phyloP scores from a whole-genome alignment of 441 rosid species.

The Gossypium trilobum region DNA sequence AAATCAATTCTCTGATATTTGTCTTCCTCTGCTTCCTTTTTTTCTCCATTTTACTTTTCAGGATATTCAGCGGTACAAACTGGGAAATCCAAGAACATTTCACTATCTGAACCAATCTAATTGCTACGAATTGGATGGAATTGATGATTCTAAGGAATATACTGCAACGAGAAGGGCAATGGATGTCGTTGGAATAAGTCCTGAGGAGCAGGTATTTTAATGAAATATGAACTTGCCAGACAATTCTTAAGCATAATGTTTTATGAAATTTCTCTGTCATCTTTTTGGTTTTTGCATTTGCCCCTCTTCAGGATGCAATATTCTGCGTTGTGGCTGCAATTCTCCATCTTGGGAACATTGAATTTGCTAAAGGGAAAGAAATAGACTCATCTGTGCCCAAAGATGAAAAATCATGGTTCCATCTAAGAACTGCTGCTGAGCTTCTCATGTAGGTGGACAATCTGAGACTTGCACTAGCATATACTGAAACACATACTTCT shows the following conservation, averaged over 20 bases:
- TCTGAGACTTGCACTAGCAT: slow-evolving; percentile 7
- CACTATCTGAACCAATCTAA: slow-evolving; percentile 92
- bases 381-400: slow-evolving; percentile 77
- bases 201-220: slow-evolving; percentile 75
- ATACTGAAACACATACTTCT: not conserved
- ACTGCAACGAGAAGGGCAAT: slow-evolving; percentile 76
- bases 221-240: slow-evolving; percentile 11
- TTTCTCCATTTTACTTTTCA: slow-evolving; percentile 22
- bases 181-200: slow-evolving; percentile 84
- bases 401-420: slow-evolving; percentile 80
- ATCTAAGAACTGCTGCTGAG: slow-evolving; percentile 80
- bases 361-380: slow-evolving; percentile 80
- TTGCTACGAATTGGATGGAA: slow-evolving; percentile 67
- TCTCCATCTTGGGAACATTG: slow-evolving; percentile 90
- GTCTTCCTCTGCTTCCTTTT: not conserved
- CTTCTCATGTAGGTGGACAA: slow-evolving; percentile 56
- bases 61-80: slow-evolving; percentile 65
- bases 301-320: slow-evolving; percentile 57
- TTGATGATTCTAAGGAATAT: slow-evolving; percentile 81
- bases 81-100: slow-evolving; percentile 69
- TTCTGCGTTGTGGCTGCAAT: slow-evolving; percentile 84
- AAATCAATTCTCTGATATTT: slow-evolving; percentile 9
- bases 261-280: slow-evolving; percentile 3
- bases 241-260: slow-evolving; percentile 4
- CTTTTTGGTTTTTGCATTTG: slow-evolving; percentile 11